Evolutionary conservation across 2,329 filamentous ascomycete species (phyloP), one percentile per base, ranked within the genome.

Genomic region (Chalaropsis ovoidea): DNA sequence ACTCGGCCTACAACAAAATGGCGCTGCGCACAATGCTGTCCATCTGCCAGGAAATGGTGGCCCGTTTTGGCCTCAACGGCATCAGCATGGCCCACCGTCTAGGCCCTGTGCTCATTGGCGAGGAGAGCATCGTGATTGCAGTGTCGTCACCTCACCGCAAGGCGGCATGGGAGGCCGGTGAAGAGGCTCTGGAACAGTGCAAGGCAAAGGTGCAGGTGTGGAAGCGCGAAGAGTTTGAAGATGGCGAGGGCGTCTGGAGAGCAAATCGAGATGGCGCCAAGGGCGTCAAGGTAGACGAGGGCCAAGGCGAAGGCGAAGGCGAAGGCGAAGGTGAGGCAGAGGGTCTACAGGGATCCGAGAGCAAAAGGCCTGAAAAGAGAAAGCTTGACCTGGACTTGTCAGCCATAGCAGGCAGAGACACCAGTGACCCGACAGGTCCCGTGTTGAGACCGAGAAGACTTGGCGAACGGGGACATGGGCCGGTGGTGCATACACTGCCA

Each of bases 141-240:
- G 88, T 96, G 3, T 91, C 89, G 54, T 82, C 89, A 35, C 85
- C 88, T 43, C 94, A 97, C 77, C 81, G 94, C 7, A 83, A 88
- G 70, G 89, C 88, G 15, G 92, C 90, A 4, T 99, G 93, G 93
- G 77, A 79, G 70, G 93, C 88, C 0, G 93, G 89, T 0, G 93
- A 97, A 77, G 90, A 95, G 76, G 88, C 91, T 42, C 77, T 97
- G 67, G 93, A 97, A 77, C 78, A 84, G 73, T 90, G 89, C 72
- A 99, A 97, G 78, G 83, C 82, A 65, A 85, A 81, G 69, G 90
- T 90, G n/a, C 94, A 99, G 78, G 86, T 99, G 52, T 96, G 93
- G 93, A 96, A 96, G 77, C 79, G 85, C 69, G 93, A 97, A 77
- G 88, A 90, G 74, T 96, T 96, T 78, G 84, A 82, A 58, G 87